Conservation (phyloP, 257 asterid species). For the Solanum etuberosum region DNA sequence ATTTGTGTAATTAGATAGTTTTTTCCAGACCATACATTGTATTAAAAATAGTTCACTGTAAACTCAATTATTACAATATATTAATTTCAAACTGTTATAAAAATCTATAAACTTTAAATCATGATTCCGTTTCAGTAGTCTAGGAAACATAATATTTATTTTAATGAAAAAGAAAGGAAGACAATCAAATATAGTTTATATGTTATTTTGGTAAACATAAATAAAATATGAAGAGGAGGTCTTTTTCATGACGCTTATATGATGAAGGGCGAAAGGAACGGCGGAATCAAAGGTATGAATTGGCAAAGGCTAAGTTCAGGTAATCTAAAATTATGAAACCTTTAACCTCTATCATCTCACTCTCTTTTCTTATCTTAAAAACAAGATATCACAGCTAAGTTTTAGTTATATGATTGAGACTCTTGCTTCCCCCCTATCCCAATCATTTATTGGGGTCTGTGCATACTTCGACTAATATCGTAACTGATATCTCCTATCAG, state of each 20-base stretch:
- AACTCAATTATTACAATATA: background rate
- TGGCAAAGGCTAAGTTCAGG: constrained; percentile 37
- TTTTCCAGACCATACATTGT: background rate
- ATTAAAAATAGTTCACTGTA: background rate
- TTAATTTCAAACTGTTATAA: background rate
- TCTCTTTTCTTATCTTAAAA: constrained; percentile 12
- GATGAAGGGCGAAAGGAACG: constrained; percentile 22
- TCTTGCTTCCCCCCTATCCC: constrained; percentile 1
- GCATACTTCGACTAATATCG: background rate
- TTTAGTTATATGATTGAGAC: constrained; percentile 14
- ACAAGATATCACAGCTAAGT: constrained; percentile 39
- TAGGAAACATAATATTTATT: background rate
- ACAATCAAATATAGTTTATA: background rate
- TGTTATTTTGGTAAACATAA: background rate
- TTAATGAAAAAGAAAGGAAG: background rate
- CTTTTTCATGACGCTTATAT: constrained; percentile 17
- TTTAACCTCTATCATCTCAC: background rate
- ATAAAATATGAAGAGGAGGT: background rate
- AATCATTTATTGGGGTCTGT: background rate
- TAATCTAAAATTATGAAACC: constrained; percentile 7
- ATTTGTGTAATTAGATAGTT: too few relatives aligned
- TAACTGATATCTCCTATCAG: background rate
- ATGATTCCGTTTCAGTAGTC: background rate
- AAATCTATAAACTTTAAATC: background rate
- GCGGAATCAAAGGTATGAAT: constrained; percentile 39